phyloP scores from a whole-genome alignment of 257 asterid species.

The Solanum pinnatisectum region DNA sequence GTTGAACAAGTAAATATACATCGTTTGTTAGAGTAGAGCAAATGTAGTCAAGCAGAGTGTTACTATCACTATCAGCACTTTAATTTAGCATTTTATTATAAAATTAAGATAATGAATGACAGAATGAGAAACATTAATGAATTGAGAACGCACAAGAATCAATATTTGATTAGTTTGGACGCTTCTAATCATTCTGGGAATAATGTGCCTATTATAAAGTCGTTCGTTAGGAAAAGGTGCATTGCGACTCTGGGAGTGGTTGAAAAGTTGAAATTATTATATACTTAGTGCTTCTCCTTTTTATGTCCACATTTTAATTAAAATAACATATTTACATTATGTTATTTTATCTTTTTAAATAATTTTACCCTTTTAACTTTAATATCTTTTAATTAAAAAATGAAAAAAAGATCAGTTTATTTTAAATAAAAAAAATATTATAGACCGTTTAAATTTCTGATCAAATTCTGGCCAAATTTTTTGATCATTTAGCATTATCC shows the following conservation, averaged over 20 bases:
- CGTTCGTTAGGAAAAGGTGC: neutral
- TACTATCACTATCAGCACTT: neutral
- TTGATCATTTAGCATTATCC: too few species aligned
- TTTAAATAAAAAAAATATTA: too few species aligned
- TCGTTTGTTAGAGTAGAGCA: neutral
- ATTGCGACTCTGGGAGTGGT: neutral
- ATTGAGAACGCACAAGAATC: neutral
- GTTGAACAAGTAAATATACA: neutral
- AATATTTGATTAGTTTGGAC: neutral
- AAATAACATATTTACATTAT: neutral
- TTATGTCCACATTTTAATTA: neutral
- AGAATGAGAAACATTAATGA: neutral
- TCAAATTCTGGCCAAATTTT: too few species aligned
- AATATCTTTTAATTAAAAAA: too few species aligned
- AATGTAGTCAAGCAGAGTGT: neutral
- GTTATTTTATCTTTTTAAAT: too few species aligned
- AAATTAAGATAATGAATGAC: neutral
- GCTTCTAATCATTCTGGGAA: constrained; percentile 3
- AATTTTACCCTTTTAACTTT: too few species aligned
- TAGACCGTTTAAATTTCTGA: too few species aligned
- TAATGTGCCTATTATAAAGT: neutral
- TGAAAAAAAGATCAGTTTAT: too few species aligned
- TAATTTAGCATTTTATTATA: neutral
- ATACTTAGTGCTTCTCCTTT: neutral
- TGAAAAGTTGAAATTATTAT: neutral